These are phyloP conservation scores for Glycine tomentella DNA, from an alignment of 306 rosid genomes.

Conservation along the genomic window DNA sequence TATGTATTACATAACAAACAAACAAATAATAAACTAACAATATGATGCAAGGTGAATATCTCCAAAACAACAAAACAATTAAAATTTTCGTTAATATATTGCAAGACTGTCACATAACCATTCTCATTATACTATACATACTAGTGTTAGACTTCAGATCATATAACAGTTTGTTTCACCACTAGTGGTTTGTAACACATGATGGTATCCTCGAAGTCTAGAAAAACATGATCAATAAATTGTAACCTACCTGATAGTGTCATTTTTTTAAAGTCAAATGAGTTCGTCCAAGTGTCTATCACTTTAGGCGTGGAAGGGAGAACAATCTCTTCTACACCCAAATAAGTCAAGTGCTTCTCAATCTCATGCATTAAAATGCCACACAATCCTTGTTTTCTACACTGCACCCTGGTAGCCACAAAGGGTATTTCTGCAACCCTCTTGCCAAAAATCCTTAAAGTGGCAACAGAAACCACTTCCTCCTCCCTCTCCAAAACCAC, in stretches of 20 bases:
- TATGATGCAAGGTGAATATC: too few species aligned
- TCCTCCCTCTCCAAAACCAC: constrained; percentile 58
- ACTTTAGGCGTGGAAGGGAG: constrained; percentile 58
- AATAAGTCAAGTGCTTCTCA: constrained; percentile 49
- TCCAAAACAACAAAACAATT: too few species aligned
- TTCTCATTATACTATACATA: too few species aligned
- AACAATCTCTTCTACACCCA: constrained; percentile 65
- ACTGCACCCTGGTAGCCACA: constrained; percentile 57
- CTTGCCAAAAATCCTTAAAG: constrained; percentile 56
- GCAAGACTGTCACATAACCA: not conserved
- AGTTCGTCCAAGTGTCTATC: constrained; percentile 59
- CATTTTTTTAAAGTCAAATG: constrained; percentile 64
- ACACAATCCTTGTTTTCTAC: constrained; percentile 70
- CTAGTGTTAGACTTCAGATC: too few species aligned
- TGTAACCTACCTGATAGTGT: constrained; percentile 39
- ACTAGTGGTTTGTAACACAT: constrained; percentile 62
- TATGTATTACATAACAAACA: not conserved
- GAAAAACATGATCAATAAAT: constrained; percentile 40
- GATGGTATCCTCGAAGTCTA: constrained; percentile 56
- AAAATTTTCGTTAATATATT: too few species aligned
- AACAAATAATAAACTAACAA: not conserved
- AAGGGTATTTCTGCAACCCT: constrained; percentile 74
- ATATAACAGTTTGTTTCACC: not conserved
- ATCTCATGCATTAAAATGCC: constrained; percentile 63
- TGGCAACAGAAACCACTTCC: constrained; percentile 55